Evolutionary conservation across 768 basidiomycete species (phyloP), one percentile per base, ranked within the genome.

Genomic region (Mycena epipterygia): DNA sequence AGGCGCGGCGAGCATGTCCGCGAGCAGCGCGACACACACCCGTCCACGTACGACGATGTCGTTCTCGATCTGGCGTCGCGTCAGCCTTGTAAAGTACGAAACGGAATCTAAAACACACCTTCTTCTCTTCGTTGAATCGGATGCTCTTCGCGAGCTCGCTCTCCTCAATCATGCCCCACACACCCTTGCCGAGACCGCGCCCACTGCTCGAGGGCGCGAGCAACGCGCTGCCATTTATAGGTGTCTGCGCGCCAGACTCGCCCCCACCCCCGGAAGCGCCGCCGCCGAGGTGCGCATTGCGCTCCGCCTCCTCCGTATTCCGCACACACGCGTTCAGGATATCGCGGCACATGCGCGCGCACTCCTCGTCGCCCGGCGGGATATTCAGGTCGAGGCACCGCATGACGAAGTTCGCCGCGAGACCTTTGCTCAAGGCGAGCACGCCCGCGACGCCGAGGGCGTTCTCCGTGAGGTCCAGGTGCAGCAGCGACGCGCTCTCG

Each of bases 321-420:
- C 97, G 85, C 11, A 97, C 90, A 79, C 97, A 99, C 14, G 91
- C 89, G 72, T 93, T 94, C 69, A 99, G 81, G 61, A 99, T 97
- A 63, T 95, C 93, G 42, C 97, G 89, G 73, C 93, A 95, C 82
- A 97, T 89, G 64, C 93, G 86, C 46, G 94, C 93, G 84, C 92
- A 94, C 76, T 89, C 89, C 71, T 95, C 93, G 63, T 95, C 91
- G 1, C 89, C 92, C 0, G 94, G 93, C 2, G 96, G 96, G 30
- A 99, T 95, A 75, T 95, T 93, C 51, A 99, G 78, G 81, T 99
- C 98, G 63, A 99, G 84, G 77, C 98, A 99, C 6, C 98, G 88
- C 86, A 99, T 93, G 13, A 90, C 87, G 62, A 89, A 87, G 76
- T 99, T 99, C 13, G 87, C 89, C 77, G 94, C 94, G 57, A 99